Conservation (phyloP, 164 flowering plant species). For the Amborella trichopoda region DNA sequence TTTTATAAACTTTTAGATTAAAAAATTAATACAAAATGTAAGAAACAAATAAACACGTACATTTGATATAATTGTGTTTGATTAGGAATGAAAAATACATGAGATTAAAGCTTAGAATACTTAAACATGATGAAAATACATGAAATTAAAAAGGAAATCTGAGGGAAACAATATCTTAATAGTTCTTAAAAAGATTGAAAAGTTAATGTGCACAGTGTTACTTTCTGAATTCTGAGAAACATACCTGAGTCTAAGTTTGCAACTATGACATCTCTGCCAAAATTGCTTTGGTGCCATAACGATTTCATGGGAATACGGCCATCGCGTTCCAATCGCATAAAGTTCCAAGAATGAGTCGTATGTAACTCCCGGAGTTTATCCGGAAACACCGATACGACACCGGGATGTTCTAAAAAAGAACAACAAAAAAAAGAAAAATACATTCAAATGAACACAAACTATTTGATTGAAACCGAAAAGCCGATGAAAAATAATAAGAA, state of each 20-base stretch:
- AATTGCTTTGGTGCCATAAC: slow-evolving; percentile 48
- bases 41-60: too few species aligned
- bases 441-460: not conserved
- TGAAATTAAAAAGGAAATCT: too few species aligned
- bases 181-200: not conserved
- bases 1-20: too few species aligned
- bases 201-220: not conserved
- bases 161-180: not conserved
- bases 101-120: too few species aligned
- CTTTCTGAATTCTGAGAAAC: not conserved
- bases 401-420: slow-evolving; percentile 36
- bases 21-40: too few species aligned
- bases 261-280: slow-evolving; percentile 58
- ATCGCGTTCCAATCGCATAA: slow-evolving; percentile 34
- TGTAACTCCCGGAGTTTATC: slow-evolving; percentile 36
- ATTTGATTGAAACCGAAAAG: not conserved
- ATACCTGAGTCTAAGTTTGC: slow-evolving; percentile 70
- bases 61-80: too few species aligned
- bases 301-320: slow-evolving; percentile 21
- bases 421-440: not conserved
- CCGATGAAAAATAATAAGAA: not conserved
- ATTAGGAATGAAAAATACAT: too few species aligned
- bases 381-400: slow-evolving; percentile 48
- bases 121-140: too few species aligned
- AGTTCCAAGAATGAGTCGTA: slow-evolving; percentile 63